A percentile compares a stretch with the other conserved stretches of the same genome.
These are phyloP conservation scores for Aureobasidium sp. DNA, from an alignment of 2,329 filamentous ascomycete species.

Conservation along the genomic window DNA sequence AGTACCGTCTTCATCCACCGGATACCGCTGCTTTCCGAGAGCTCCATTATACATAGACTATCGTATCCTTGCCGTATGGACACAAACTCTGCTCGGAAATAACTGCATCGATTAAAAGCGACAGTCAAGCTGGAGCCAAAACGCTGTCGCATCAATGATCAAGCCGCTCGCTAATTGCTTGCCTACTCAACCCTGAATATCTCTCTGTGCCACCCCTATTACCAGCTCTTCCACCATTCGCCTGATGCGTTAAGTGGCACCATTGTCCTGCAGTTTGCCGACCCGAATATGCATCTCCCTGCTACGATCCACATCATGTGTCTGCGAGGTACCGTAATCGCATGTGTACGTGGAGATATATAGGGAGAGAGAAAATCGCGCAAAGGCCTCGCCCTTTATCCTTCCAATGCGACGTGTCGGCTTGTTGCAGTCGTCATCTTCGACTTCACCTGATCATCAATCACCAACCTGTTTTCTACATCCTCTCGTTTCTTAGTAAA, in stretches of 20 bases:
- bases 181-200: not conserved
- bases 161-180: not conserved
- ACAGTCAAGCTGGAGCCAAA: not conserved
- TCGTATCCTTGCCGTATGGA: not conserved
- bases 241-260: conserved; percentile 4
- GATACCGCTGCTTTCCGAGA: not conserved
- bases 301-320: not conserved
- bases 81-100: not conserved
- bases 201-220: not conserved
- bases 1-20: not conserved
- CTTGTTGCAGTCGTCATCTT: not conserved
- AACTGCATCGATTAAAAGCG: not conserved
- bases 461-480: not conserved
- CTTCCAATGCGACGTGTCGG: conserved; percentile 2
- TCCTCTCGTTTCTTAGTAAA: not conserved
- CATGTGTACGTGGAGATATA: not conserved
- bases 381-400: not conserved
- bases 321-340: conserved; percentile 7
- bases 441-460: not conserved
- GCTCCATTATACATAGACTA: not conserved
- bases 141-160: not conserved
- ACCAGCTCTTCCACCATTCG: not conserved
- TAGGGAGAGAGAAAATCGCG: conserved; percentile 9
- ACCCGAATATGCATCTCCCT: conserved; percentile 2
- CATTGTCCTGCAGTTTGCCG: conserved; percentile 2